phyloP scores from a whole-genome alignment of 495 filamentous ascomycete species.

The Xylaria palmicola region DNA sequence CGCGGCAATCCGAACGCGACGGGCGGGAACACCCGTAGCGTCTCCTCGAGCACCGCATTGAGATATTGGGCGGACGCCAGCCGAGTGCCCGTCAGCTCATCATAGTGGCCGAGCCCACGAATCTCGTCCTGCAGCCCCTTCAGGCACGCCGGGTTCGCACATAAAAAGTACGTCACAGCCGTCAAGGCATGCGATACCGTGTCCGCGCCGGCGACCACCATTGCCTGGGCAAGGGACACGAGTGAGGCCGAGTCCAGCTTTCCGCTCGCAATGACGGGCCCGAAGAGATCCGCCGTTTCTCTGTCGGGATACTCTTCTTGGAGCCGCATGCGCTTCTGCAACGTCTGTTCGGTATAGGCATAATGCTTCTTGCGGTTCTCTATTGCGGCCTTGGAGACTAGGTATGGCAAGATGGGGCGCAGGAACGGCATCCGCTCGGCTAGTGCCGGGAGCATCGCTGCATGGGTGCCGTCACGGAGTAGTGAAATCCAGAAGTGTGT shows the following conservation, averaged over 20 bases:
- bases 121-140: slow-evolving; percentile 37
- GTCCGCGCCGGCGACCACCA: slow-evolving; percentile 32
- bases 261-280: slow-evolving; percentile 14
- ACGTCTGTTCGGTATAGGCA: slow-evolving; percentile 18
- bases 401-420: slow-evolving; percentile 14
- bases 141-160: slow-evolving; percentile 28
- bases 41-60: slow-evolving; percentile 43
- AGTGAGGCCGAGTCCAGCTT: slow-evolving; percentile 14
- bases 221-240: slow-evolving; percentile 21
- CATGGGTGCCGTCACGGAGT: slow-evolving; percentile 24
- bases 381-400: slow-evolving; percentile 18
- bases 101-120: slow-evolving; percentile 13
- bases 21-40: slow-evolving; percentile 35
- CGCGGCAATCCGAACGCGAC: slow-evolving; percentile 34
- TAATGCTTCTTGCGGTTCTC: slow-evolving; percentile 24
- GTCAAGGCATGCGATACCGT: slow-evolving; percentile 25
- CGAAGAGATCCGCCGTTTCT: slow-evolving; percentile 12
- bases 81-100: slow-evolving; percentile 22
- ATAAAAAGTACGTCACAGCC: slow-evolving; percentile 27
- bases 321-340: slow-evolving; percentile 14
- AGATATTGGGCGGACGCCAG: slow-evolving; percentile 33
- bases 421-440: slow-evolving; percentile 17
- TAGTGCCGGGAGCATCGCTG: slow-evolving; percentile 19
- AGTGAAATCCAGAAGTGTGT: slow-evolving; percentile 48
- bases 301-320: neutral